Base-by-base conservation (phyloP, 163 green algal genomes). In the Scenedesmus sp. region DNA sequence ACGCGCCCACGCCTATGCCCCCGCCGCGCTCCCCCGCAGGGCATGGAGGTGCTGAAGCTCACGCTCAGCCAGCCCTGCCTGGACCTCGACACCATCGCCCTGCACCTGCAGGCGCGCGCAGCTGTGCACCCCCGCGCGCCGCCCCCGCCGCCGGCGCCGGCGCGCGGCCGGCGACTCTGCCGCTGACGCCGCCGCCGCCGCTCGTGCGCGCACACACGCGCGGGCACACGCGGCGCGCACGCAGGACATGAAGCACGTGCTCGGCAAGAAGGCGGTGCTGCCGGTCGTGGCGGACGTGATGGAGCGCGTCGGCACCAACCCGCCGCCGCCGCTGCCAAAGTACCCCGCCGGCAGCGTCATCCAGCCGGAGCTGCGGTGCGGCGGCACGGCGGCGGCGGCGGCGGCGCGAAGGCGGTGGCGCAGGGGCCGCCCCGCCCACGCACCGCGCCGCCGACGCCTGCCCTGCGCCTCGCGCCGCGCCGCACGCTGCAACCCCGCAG, bases 1-100 rank as follows among this genome's bases (percentile, higher is more conserved):
- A 2, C 13, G 20, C 53, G 5, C 5, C 18, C 53, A 60, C 53
- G 31, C 29, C 53, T 63, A 39, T 13, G 34, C 24, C 5, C 60
- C 6, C 20, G 31, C n/a, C 18, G 44, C 34, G 22, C 44, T 31
- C 44, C 33, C 33, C 33, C 29, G 34, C 53, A 77, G 53, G 69
- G 44, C 50, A n/a, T 72, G 42, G 72, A 80, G 72, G 26, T 80
- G 26, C 60, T 81, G 73, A 62, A 74, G 31, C 69, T 81, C 33
- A 60, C 74, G 14, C 63, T 81, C 29, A 67, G 18, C 0, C 62
- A 81, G 63, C 47, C 36, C 15, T 33, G 39, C 60, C 1, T 75
- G 31, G 62, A 75, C 62, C 50, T 81, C 11, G 74, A 75, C 24
- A 33, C 10, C 11, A 22, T 81, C 2, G 28, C 44, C 1, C 4